Evolutionary conservation across 2,329 filamentous ascomycete genomes (phyloP).

Genomic region (Ascochyta fabae): DNA sequence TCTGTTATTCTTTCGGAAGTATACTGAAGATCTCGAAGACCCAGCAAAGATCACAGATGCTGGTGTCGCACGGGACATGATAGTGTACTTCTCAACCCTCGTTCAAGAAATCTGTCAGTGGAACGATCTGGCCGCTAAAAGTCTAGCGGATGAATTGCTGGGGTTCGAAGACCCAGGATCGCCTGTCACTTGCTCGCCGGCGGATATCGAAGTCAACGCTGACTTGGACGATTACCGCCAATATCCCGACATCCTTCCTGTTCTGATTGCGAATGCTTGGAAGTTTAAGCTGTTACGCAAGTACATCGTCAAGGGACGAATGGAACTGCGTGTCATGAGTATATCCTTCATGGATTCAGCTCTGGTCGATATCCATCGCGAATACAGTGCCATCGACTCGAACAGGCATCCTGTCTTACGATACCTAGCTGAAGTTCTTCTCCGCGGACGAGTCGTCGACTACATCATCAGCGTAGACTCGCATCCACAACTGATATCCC

Average conservation of each 20-base stretch:
- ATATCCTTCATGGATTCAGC: conserved; percentile 75
- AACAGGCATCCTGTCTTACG: conserved; percentile 63
- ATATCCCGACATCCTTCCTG: conserved; percentile 49
- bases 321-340: conserved; percentile 85
- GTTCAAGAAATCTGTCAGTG: conserved; percentile 37
- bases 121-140: conserved; percentile 31
- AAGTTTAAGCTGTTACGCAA: conserved; percentile 72
- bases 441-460: conserved; percentile 74
- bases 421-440: conserved; percentile 73
- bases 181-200: conserved; percentile 23
- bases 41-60: conserved; percentile 38
- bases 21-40: conserved; percentile 37
- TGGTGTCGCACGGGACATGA: conserved; percentile 32
- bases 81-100: conserved; percentile 29
- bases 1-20: conserved; percentile 37
- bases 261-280: conserved; percentile 69
- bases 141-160: conserved; percentile 35
- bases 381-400: conserved; percentile 55
- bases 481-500: conserved; percentile 85
- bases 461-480: conserved; percentile 92
- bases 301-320: conserved; percentile 82
- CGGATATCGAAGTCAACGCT: conserved; percentile 3
- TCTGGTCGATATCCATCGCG: conserved; percentile 66
- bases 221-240: conserved; percentile 26
- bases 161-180: conserved; percentile 33